Percentiles rank a stretch among this genome's conserved stretches.
phyloP scores from a whole-genome alignment of 1,139 yeast species.

The Wickerhamomyces sp. region DNA sequence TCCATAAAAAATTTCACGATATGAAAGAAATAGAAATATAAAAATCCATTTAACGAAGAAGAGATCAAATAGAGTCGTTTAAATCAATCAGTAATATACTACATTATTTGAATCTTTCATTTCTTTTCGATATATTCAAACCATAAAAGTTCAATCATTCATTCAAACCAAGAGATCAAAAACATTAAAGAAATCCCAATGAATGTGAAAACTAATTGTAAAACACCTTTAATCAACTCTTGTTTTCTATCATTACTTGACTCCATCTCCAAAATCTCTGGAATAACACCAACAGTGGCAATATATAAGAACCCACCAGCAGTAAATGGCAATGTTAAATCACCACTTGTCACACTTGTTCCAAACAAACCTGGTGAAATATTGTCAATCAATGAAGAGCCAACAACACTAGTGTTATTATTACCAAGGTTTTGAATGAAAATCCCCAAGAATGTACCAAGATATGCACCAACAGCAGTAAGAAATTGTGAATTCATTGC shows the following conservation, averaged over 20 bases:
- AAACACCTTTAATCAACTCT: slow-evolving; percentile 32
- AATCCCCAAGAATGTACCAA: slow-evolving; percentile 62
- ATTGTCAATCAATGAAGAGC: slow-evolving; percentile 7
- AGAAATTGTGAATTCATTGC: slow-evolving; percentile 60
- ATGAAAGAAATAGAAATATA: no score
- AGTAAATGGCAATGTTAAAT: slow-evolving; percentile 58
- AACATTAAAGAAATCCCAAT: slow-evolving; percentile 50
- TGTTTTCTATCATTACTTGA: slow-evolving; percentile 28
- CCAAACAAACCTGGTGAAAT: slow-evolving; percentile 40
- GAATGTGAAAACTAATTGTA: slow-evolving; percentile 40
- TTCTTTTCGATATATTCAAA: neutral
- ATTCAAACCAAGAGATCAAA: slow-evolving; percentile 41
- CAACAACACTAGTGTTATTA: slow-evolving; percentile 1
- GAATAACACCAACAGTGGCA: slow-evolving; percentile 62
- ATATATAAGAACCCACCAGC: slow-evolving; percentile 68
- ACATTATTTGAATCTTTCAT: neutral
- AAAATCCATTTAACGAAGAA: no score
- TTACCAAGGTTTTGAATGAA: slow-evolving; percentile 36
- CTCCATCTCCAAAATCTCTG: slow-evolving; percentile 49
- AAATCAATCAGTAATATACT: neutral
- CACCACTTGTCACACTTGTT: slow-evolving; percentile 43
- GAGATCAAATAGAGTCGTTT: no score
- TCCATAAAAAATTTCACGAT: no score
- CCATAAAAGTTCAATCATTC: neutral
- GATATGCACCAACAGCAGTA: slow-evolving; percentile 56